Evolutionary conservation across 2,329 filamentous ascomycete genomes (phyloP).

Genomic region (Fusarium siculi): DNA sequence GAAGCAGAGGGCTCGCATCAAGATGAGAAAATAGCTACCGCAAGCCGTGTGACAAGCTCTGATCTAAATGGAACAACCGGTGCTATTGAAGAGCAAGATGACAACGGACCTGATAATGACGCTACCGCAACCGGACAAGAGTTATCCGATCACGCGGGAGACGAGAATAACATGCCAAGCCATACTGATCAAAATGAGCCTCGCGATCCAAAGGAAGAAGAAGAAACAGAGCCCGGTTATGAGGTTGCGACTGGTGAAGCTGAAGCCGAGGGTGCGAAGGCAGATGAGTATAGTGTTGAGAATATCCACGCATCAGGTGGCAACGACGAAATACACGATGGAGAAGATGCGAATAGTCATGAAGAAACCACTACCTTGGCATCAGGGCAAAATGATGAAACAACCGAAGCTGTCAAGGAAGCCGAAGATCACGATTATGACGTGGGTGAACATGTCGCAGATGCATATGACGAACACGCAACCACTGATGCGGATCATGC

Average conservation of each 20-base stretch:
- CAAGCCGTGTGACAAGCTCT: constrained; percentile 1
- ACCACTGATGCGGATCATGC: background rate
- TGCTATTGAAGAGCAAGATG: background rate
- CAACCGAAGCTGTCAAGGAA: background rate
- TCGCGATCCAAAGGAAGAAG: constrained; percentile 5
- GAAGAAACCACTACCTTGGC: constrained; percentile 6
- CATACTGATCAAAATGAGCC: constrained; percentile 25
- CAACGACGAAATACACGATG: constrained; percentile 8
- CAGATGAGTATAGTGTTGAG: constrained; percentile 10
- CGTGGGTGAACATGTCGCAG: constrained; percentile 1
- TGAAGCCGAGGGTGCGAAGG: constrained; percentile 6
- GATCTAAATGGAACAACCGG: background rate
- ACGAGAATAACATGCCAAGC: constrained; percentile 32
- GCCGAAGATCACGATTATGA: constrained; percentile 11
- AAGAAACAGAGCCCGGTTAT: background rate
- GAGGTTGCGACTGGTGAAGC: background rate
- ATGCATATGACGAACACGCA: constrained; percentile 26
- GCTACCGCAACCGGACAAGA: background rate
- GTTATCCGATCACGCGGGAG: constrained; percentile 4
- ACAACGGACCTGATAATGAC: constrained; percentile 2
- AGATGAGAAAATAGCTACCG: constrained; percentile 11
- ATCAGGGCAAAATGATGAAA: background rate
- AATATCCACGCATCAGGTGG: constrained; percentile 24
- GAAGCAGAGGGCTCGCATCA: constrained; percentile 22
- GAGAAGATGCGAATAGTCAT: background rate